Evolutionary conservation across 2,329 filamentous ascomycete genomes (phyloP).

Genomic region (Neopestalotiopsis sp.): DNA sequence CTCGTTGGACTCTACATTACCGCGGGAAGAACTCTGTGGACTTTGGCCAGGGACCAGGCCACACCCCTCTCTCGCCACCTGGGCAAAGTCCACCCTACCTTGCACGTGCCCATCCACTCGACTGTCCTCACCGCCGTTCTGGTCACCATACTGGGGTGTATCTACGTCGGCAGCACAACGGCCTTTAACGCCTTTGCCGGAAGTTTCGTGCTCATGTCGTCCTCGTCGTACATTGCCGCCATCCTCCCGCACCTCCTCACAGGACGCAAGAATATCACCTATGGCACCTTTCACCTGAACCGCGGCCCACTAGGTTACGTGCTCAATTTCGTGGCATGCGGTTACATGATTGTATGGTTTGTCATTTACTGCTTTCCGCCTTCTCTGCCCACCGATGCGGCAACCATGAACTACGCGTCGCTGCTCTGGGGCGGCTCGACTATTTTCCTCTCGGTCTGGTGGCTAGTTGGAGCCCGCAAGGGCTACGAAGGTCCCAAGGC

Average conservation of each 20-base stretch:
- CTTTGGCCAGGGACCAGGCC: conserved; percentile 46
- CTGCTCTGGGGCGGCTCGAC: conserved; percentile 51
- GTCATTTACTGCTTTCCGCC: conserved; percentile 69
- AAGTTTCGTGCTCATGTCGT: conserved; percentile 34
- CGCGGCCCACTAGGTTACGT: conserved; percentile 50
- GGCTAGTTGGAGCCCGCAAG: conserved; percentile 35
- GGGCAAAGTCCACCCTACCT: conserved; percentile 31
- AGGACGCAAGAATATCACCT: conserved; percentile 48
- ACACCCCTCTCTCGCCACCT: conserved; percentile 36
- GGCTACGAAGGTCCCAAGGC: conserved; percentile 16
- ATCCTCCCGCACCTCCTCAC: conserved; percentile 64
- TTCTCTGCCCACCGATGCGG: conserved; percentile 47
- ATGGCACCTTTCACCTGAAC: conserved; percentile 64
- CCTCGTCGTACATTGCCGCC: conserved; percentile 65
- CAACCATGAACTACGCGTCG: conserved; percentile 59
- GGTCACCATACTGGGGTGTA: conserved; percentile 61
- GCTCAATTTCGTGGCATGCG: conserved; percentile 57
- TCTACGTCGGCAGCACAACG: conserved; percentile 70
- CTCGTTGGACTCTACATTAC: conserved; percentile 32
- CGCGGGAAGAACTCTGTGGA: conserved; percentile 46
- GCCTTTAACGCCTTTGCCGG: conserved; percentile 73
- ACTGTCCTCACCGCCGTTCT: conserved; percentile 52
- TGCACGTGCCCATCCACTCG: conserved; percentile 48
- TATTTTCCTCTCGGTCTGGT: conserved; percentile 45
- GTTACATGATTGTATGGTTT: conserved; percentile 65